Conservation (phyloP, 1,284 basidiomycete species). For the Trichosporon sp. region DNA sequence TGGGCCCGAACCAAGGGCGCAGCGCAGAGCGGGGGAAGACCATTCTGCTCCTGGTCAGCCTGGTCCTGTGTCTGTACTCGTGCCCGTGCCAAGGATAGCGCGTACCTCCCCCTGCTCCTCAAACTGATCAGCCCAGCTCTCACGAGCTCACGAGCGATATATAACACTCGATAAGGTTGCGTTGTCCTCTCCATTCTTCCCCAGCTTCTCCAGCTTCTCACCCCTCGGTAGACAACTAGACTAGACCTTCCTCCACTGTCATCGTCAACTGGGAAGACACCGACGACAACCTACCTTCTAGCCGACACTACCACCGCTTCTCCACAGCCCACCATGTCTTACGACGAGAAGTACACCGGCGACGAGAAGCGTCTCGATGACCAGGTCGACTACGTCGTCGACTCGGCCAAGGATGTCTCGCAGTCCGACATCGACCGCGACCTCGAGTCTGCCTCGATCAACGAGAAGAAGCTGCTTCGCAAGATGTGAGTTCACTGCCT, state of each 20-base stretch:
- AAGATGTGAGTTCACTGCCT: background rate
- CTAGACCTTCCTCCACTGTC: background rate
- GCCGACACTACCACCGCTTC: background rate
- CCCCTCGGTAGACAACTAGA: background rate
- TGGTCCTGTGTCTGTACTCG: background rate
- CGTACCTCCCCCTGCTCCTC: background rate
- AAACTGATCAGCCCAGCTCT: background rate
- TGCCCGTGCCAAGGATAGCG: background rate
- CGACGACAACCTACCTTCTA: background rate
- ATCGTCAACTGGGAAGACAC: background rate
- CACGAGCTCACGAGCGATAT: background rate
- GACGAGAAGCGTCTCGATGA: background rate
- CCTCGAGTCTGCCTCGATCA: background rate
- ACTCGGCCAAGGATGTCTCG: background rate
- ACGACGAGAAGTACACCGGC: background rate
- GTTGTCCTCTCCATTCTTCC: background rate
- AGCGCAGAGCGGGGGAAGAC: background rate
- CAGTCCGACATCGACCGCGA: background rate
- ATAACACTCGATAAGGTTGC: background rate
- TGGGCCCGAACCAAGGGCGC: background rate
- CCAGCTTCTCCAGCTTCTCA: background rate
- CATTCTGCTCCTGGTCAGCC: background rate
- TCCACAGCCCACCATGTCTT: background rate
- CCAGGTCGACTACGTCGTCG: background rate
- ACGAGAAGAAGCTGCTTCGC: conserved; percentile 1